Evolutionary conservation across 2,329 filamentous ascomycete species (phyloP), one percentile per base, ranked within the genome.

Genomic region (Cladosporium colombiae): DNA sequence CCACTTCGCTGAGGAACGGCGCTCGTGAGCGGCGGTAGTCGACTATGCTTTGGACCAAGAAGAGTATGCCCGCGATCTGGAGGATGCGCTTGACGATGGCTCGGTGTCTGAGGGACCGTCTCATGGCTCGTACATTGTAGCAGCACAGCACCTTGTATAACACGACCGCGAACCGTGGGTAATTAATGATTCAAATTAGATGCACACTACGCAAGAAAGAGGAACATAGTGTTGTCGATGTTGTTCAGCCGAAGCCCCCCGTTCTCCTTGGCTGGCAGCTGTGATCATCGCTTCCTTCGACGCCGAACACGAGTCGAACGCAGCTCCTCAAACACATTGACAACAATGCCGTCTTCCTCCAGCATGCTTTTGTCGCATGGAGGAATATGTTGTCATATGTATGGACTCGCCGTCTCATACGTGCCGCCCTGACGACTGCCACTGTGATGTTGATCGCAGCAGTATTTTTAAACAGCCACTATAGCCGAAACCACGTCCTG

Each of bases 11-110:
- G 11, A 46, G 11, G 21, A 33, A 56, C 13, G 49, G 29, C 11
- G 49, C 60, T 62, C 31, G 49, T 21, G 61, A 44, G 8, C 50
- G 61, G 4, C 61, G 61, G 33, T 56, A 56, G 61, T 63, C 61
- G 50, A 63, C 35, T 55, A 63, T 63, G 27, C 50, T 63, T 23
- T 63, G 61, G 8, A 56, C 61, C 18, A 63, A 21, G 35, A 63
- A 46, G 35, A 63, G 61, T 7, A 63, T 44, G 16, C 61, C 61
- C 5, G 25, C 18, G 49, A 63, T 23, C 25, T 63, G 61, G 21
- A 63, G 50, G 50, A 63, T 23, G 61, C 61, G 61, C 61, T 63
- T 63, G 23, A 63, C 35, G 35, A 63, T 33, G 11, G 61, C 18
- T 55, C 61, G 61, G 35, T 44, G 33, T 44, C 61, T 33, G 29